Percentiles rank a stretch among this genome's conserved stretches.
phyloP scores from a whole-genome alignment of 2,329 filamentous ascomycete genomes.

The Ascochyta koolunga region DNA sequence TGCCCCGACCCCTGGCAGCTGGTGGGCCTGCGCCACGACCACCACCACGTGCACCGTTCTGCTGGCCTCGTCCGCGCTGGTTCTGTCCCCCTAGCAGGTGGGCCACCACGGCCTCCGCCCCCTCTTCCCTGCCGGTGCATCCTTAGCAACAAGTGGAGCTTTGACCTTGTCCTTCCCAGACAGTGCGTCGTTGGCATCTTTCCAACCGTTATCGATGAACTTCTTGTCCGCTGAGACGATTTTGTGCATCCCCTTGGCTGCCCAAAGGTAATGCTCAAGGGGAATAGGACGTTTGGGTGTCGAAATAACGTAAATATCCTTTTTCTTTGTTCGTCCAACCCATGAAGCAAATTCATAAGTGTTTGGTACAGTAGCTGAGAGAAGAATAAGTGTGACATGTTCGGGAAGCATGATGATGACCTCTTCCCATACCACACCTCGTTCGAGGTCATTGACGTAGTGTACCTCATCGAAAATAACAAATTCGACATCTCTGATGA shows the following conservation, averaged over 20 bases:
- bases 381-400: constrained; percentile 91
- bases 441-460: constrained; percentile 94
- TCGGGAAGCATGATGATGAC: constrained; percentile 99
- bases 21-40: constrained; percentile 63
- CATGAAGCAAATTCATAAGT: constrained; percentile 98
- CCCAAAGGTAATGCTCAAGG: constrained; percentile 95
- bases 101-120: constrained; percentile 55
- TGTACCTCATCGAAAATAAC: constrained; percentile 99
- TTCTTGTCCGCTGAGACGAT: constrained; percentile 93
- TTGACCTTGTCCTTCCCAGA: constrained; percentile 81
- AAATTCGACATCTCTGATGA: constrained; percentile 96
- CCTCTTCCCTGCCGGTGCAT: constrained; percentile 59
- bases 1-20: constrained; percentile 68
- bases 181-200: constrained; percentile 83
- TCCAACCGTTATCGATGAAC: constrained; percentile 93
- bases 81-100: constrained; percentile 56
- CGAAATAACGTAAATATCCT: constrained; percentile 98
- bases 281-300: constrained; percentile 95
- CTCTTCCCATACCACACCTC: constrained; percentile 98
- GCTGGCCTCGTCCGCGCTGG: constrained; percentile 56
- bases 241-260: constrained; percentile 87
- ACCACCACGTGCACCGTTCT: constrained; percentile 53
- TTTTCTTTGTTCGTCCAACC: constrained; percentile 97
- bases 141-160: constrained; percentile 57
- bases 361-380: constrained; percentile 96